These are phyloP conservation scores for Albizia julibrissin DNA, from an alignment of 306 rosid genomes.

Conservation along the genomic window DNA sequence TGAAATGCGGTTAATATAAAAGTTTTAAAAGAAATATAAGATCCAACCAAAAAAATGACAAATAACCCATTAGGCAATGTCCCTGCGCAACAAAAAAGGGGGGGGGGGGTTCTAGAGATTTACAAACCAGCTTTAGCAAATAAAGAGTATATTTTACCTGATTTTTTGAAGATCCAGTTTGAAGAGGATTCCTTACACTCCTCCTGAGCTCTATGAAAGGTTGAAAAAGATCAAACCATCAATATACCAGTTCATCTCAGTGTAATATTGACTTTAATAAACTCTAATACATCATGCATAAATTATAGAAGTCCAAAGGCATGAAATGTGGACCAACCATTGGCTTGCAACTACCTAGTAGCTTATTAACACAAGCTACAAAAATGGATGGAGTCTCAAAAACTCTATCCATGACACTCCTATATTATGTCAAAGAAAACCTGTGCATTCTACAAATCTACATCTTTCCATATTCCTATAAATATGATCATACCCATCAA, in stretches of 20 bases:
- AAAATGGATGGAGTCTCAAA: background rate
- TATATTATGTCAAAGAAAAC: background rate
- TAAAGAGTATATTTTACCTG: conserved; percentile 48
- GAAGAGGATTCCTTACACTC: conserved; percentile 57
- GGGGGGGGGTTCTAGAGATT: background rate
- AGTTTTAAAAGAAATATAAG: conserved; percentile 24
- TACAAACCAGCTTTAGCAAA: conserved; percentile 31
- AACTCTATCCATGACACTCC: background rate
- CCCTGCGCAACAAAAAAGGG: background rate
- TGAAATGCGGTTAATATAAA: conserved; percentile 4
- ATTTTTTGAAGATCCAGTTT: conserved; percentile 56
- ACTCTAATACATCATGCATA: conserved; percentile 1
- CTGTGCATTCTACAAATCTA: background rate
- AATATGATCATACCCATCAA: background rate
- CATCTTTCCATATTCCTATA: background rate
- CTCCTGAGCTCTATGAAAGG: conserved; percentile 67
- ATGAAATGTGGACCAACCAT: background rate
- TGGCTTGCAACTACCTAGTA: background rate
- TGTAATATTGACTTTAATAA: conserved; percentile 17
- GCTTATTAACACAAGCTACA: background rate
- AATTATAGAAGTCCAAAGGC: conserved; percentile 1
- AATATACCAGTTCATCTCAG: conserved; percentile 27
- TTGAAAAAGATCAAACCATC: conserved; percentile 25
- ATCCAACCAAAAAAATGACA: conserved; percentile 25
- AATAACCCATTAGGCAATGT: conserved; percentile 17